A percentile compares a stretch with the other conserved stretches of the same genome.
phyloP scores from a whole-genome alignment of 176 grass and related monocot species.

The Aegilops bicornis region DNA sequence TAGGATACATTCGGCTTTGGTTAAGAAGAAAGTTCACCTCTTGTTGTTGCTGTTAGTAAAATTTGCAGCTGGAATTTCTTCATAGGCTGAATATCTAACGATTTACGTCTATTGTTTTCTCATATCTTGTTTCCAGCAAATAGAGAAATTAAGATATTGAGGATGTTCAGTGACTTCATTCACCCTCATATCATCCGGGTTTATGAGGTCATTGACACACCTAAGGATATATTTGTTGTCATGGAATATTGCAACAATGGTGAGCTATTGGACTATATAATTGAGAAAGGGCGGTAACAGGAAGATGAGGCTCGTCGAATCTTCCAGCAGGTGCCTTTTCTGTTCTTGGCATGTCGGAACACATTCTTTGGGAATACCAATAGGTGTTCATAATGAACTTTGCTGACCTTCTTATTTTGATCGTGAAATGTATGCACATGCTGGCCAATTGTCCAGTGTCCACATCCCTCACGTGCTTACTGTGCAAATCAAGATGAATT shows the following conservation, averaged over 20 bases:
- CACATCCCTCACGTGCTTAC: background rate
- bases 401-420: constrained; percentile 9
- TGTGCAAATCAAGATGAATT: background rate
- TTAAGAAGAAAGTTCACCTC: constrained; percentile 7
- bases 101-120: background rate
- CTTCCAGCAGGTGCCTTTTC: constrained; percentile 68
- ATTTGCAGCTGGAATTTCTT: constrained; percentile 12
- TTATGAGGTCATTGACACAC: constrained; percentile 91
- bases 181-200: constrained; percentile 91
- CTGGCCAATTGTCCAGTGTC: background rate
- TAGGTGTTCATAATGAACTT: background rate
- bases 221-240: constrained; percentile 77
- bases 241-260: constrained; percentile 92
- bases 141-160: constrained; percentile 92
- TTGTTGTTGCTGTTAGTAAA: background rate
- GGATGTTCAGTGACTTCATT: constrained; percentile 52
- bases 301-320: constrained; percentile 86
- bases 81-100: constrained; percentile 5
- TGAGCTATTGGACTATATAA: constrained; percentile 81
- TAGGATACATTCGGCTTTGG: background rate
- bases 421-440: background rate
- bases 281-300: constrained; percentile 82
- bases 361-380: background rate
- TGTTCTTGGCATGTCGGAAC: background rate
- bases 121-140: constrained; percentile 59